A percentile compares a stretch with the other conserved stretches of the same genome.
Conservation (phyloP, 768 basidiomycete species). For the Hygrocybe punicea region DNA sequence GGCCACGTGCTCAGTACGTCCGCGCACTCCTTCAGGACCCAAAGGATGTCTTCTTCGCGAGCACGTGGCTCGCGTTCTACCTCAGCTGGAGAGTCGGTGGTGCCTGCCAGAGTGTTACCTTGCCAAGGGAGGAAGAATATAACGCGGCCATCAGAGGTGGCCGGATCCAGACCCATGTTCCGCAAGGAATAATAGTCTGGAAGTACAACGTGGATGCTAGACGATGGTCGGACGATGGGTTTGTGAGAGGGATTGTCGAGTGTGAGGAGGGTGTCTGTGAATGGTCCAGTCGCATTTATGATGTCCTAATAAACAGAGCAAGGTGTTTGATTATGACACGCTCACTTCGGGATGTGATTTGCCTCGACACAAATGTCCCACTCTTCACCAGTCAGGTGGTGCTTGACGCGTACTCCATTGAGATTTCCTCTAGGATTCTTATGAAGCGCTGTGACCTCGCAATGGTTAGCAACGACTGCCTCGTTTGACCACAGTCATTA, state of each 20-base stretch:
- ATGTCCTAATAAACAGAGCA: slow-evolving; percentile 53
- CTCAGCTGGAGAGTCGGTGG: slow-evolving; percentile 79
- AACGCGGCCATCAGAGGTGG: slow-evolving; percentile 94
- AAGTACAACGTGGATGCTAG: no score
- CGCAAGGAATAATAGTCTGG: no score
- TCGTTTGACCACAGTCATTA: no score
- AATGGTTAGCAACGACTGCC: slow-evolving; percentile 86
- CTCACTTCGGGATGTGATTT: slow-evolving; percentile 2
- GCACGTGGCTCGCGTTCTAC: slow-evolving; percentile 76
- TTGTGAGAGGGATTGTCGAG: no score
- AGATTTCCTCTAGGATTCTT: slow-evolving; percentile 66
- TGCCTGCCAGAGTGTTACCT: slow-evolving; percentile 95
- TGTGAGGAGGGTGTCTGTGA: slow-evolving; percentile 77
- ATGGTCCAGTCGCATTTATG: slow-evolving; percentile 98
- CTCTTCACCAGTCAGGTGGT: slow-evolving; percentile 78
- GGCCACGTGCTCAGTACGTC: slow-evolving; percentile 96
- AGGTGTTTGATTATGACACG: no score
- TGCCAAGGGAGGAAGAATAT: slow-evolving; percentile 99
- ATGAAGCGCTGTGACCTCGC: slow-evolving; percentile 73
- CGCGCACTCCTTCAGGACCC: slow-evolving; percentile 94
- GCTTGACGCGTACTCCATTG: slow-evolving; percentile 70
- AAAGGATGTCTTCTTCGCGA: no score
- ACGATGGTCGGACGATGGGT: no score
- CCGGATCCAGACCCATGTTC: no score
- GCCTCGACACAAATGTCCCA: slow-evolving; percentile 83